Base-by-base conservation (phyloP, 1,284 basidiomycete genomes). In the Rhodotorula sp. region DNA sequence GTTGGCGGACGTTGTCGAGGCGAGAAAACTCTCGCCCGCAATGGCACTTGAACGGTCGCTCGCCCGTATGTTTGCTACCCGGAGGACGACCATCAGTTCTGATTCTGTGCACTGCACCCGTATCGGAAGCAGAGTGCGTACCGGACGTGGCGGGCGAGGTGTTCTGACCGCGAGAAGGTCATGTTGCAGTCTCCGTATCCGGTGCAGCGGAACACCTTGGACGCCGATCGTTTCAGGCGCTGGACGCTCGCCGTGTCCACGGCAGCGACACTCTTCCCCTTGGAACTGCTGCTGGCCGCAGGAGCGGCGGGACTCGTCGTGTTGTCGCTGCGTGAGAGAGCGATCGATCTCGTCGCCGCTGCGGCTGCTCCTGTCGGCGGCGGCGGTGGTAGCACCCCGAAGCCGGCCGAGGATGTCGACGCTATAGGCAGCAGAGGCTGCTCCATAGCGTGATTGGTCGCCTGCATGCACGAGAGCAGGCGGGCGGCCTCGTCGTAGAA, bases 121-220 rank as follows among this genome's bases (percentile, higher is more conserved):
- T 14, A 22, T 29, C 20, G 29, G 30, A 30, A n/a, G 6, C 30
- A 82, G 37, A 42, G 37, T 12, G 37, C 83, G 77, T 71, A 93
- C 92, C 93, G 85, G 79, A 97, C 92, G 84, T 98, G 95, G 77
- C 95, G 86, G 69, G 95, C 94, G 7, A 98, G 84, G 83, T 97
- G 95, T 82, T 97, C 95, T 80, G 90, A 92, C 80, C 95, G 85
- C 66, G 90, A 92, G 81, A 98, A 97, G 69, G 94, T 92, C 92
- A 97, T 97, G 74, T 90, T 86, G 82, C 95, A 97, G 67, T 95
- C 92, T 74, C 93, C 94, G 80, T 91, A 97, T 15, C 94, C 94
- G 70, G 89, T 86, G 83, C 95, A 98, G 78, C 94, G 91, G 81
- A 96, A 97, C 70, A 94, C 91, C 83, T 95, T 96, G 69, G 90